phyloP scores from a whole-genome alignment of 306 rosid genomes.

The Prunus davidiana region DNA sequence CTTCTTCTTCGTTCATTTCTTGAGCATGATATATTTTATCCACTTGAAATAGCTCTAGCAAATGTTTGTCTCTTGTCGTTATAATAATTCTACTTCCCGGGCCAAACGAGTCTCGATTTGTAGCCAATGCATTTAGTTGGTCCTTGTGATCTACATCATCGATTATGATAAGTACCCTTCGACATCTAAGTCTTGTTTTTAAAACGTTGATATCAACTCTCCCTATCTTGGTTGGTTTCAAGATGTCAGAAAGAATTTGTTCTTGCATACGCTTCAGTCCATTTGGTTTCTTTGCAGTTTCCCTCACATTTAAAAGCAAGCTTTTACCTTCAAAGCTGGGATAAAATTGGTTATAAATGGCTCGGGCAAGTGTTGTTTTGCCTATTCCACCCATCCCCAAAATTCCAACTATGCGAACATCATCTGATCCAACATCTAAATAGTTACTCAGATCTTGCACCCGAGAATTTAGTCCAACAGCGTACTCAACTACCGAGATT shows the following conservation, averaged over 20 bases:
- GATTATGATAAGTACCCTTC: slow-evolving; percentile 14
- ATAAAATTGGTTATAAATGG: slow-evolving; percentile 14
- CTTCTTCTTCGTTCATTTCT: slow-evolving; percentile 14
- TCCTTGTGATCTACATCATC: not conserved
- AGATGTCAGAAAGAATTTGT: slow-evolving; percentile 12
- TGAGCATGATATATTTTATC: not conserved
- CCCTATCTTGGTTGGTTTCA: not conserved
- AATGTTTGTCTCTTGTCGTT: slow-evolving; percentile 19
- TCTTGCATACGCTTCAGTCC: slow-evolving; percentile 12
- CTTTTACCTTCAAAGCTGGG: slow-evolving; percentile 10
- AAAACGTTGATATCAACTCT: not conserved
- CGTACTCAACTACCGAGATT: no score
- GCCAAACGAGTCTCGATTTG: slow-evolving; percentile 7
- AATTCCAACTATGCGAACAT: not conserved
- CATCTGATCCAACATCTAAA: not conserved
- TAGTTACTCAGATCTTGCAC: not conserved
- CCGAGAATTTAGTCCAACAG: not conserved
- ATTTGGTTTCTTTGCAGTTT: not conserved
- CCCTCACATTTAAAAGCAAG: slow-evolving; percentile 13
- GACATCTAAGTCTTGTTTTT: not conserved
- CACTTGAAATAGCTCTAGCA: not conserved
- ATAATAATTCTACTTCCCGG: slow-evolving; percentile 21
- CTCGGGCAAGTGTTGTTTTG: slow-evolving; percentile 27
- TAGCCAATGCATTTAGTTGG: slow-evolving; percentile 7
- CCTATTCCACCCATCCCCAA: slow-evolving; percentile 28